Percentiles rank a stretch among this genome's conserved stretches.
phyloP scores from a whole-genome alignment of 352 stramenopile species.

The Phytophthora quininea region DNA sequence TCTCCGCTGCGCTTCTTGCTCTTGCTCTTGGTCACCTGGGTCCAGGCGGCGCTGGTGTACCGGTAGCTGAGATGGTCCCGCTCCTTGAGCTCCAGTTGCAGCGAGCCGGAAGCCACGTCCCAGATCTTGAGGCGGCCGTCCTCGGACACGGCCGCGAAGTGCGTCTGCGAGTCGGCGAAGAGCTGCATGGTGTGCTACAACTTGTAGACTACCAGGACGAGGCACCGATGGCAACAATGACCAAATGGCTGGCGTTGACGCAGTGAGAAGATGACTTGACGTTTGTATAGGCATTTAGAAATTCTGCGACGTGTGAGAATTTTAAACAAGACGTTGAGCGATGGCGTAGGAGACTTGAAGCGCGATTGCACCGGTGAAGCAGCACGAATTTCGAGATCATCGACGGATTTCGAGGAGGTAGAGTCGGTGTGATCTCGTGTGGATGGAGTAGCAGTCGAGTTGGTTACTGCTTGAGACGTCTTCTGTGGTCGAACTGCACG shows the following conservation, averaged over 20 bases:
- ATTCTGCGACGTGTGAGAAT: slow-evolving; percentile 8
- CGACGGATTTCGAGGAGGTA: slow-evolving; percentile 1
- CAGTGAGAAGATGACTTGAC: slow-evolving; percentile 45
- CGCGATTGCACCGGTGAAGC: slow-evolving; percentile 12
- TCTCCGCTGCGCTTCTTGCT: slow-evolving; percentile 56
- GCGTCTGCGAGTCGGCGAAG: slow-evolving; percentile 77
- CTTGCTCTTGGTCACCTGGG: slow-evolving; percentile 32
- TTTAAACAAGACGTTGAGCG: slow-evolving; percentile 10
- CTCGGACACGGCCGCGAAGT: slow-evolving; percentile 80
- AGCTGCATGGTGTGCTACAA: slow-evolving; percentile 52
- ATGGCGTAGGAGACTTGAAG: slow-evolving; percentile 28
- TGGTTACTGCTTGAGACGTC: slow-evolving; percentile 6
- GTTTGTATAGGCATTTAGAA: slow-evolving; percentile 39
- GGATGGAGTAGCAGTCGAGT: slow-evolving; percentile 1
- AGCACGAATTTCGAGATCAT: slow-evolving; percentile 9
- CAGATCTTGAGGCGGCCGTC: slow-evolving; percentile 87
- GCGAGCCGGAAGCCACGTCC: slow-evolving; percentile 65
- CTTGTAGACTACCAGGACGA: too few species aligned
- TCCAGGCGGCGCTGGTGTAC: slow-evolving; percentile 81
- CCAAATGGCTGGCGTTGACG: slow-evolving; percentile 23
- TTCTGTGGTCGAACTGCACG: neutral
- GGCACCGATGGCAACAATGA: slow-evolving; percentile 15
- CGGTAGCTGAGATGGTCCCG: slow-evolving; percentile 86
- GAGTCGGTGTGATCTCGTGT: neutral
- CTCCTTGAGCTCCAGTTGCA: slow-evolving; percentile 84